Base-by-base conservation (phyloP, 176 grass and related monocot genomes). In the Carex kokanica region DNA sequence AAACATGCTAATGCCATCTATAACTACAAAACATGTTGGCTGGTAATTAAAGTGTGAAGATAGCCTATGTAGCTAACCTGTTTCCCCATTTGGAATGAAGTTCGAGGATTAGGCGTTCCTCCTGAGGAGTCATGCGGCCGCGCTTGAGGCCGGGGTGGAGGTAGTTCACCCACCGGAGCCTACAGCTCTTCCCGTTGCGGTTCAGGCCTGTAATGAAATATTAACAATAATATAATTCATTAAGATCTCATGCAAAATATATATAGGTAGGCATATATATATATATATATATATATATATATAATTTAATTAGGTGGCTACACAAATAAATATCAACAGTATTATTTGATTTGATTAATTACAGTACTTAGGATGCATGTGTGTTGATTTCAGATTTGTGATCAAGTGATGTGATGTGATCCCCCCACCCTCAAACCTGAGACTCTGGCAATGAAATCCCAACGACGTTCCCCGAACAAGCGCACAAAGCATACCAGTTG, bases 371-470 rank as follows among this genome's bases (percentile, higher is more conserved):
- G 84, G 81, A 32, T 73, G 45, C 7, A 43, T 43, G 41, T 43
- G 45, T 45, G 20, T 65, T 65, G 32, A 34, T 49, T n/a, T n/a
- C n/a, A n/a, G n/a, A n/a, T n/a, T 49, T 49, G 45, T 59, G 41
- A 18, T 65, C 18, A 16, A 38, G 61, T 23, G 29, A 38, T 69
- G 66, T 41, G 40, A 54, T 55, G 73, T 79, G 55, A 80, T 91
- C 90, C 89, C 89, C 93, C 91, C 89, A 93, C 94, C 94, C 91
- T 97, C 94, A 93, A 97, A 93, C 94, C 94, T 97, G 94, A 93
- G 84, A 90, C 94, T 93, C 91, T 83, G 94, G 94, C 94, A 91
- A 97, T 88, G 94, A 97, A 97, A 97, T 97, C 94, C 94, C 94
- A 97, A 93, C 94, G 94, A 85, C 94, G 94, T 93, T 97, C 94